Evolutionary conservation across 2,329 filamentous ascomycete species (phyloP), one percentile per base, ranked within the genome.

Genomic region (Penicillium sp.): DNA sequence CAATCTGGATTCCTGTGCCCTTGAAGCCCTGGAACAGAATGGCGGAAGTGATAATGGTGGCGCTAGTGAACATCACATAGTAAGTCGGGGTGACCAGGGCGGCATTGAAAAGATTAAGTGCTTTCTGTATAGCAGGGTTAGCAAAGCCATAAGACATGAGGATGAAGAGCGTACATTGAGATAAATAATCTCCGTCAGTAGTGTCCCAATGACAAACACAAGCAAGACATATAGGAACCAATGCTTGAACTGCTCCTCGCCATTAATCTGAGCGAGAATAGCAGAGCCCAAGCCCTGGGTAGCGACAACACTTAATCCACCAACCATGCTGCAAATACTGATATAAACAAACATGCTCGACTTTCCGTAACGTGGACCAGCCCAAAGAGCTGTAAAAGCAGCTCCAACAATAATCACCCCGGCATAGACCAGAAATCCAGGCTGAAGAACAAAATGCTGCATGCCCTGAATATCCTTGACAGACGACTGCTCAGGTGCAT

Each of bases 321-420:
- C 94, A 60, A 97, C 87, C 81, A 95, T 84, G 77, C 92, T 96
- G 82, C 94, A 99, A 66, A 99, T 93, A 66, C 89, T 92, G 65
- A 99, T 86, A 76, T 99, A 97, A 34, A 97, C 92, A 74, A 99
- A 82, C 94, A 99, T 97, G 70, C 90, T 93, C 82, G 91, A 93
- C 78, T 96, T 97, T 48, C 92, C 94, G 72, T 93, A 99, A 68
- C 88, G 84, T 16, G 94, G 94, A 0, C 86, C 94, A 41, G 85
- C 87, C 82, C 88, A 97, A 47, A 94, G 76, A 0, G 91, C 91
- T 36, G 89, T 85, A 60, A 92, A 83, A 11, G 79, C 67, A 57
- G 86, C 89, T 0, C 87, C 90, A 25, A 94, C 70, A 36, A 97
- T 83, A 62, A 97, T 83, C 46, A 97, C 82, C 34, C 92, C 93